Evolutionary conservation across 495 filamentous ascomycete genomes (phyloP).

Genomic region (Hypomontagnella submonticulosa): DNA sequence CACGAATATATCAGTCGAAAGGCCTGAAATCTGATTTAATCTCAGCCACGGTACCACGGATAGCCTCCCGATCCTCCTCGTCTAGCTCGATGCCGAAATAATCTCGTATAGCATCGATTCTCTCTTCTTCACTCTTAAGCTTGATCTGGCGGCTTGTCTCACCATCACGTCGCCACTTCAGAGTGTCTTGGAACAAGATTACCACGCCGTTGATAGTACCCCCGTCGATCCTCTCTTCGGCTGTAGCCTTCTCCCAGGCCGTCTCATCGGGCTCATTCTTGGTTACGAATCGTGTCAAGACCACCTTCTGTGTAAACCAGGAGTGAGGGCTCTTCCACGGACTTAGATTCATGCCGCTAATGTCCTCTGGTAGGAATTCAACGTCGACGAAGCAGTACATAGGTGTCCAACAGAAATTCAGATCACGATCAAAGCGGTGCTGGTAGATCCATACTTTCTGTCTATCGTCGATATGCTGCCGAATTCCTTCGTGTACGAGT

Average conservation of each 20-base stretch:
- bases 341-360: constrained; percentile 70
- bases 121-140: constrained; percentile 63
- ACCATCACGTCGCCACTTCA: constrained; percentile 68
- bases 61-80: constrained; percentile 62
- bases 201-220: constrained; percentile 63
- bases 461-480: constrained; percentile 42
- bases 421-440: constrained; percentile 30
- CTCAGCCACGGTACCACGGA: constrained; percentile 63
- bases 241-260: too few species aligned
- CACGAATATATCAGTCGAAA: constrained; percentile 4
- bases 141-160: constrained; percentile 59
- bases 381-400: constrained; percentile 56
- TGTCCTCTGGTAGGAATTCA: constrained; percentile 59
- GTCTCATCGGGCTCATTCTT: too few species aligned
- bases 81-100: constrained; percentile 67
- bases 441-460: constrained; percentile 59
- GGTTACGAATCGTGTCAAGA: constrained; percentile 55
- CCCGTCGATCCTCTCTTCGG: neutral
- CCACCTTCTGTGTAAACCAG: constrained; percentile 56
- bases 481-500: constrained; percentile 44
- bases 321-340: constrained; percentile 52
- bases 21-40: constrained; percentile 24
- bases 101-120: constrained; percentile 61
- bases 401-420: constrained; percentile 47
- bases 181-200: constrained; percentile 64